Percentiles rank a stretch among this genome's conserved stretches.
Evolutionary conservation across 768 basidiomycete genomes (phyloP).

Genomic region (Calocybe cyanea): DNA sequence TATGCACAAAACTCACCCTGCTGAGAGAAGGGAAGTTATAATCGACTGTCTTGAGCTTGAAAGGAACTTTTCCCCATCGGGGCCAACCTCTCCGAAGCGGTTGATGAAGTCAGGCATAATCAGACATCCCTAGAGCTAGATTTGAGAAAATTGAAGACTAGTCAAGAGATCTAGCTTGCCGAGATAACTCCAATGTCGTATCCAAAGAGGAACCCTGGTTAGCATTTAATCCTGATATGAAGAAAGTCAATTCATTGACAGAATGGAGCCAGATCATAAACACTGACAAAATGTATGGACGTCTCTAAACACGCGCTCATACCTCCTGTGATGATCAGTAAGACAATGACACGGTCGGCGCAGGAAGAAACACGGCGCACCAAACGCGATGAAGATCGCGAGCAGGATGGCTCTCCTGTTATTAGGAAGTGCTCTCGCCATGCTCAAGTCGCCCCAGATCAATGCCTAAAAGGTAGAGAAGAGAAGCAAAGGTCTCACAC

Average conservation of each 20-base stretch:
- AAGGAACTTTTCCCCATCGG: conserved; percentile 45
- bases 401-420: conserved; percentile 61
- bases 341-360: background rate
- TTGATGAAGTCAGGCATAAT: conserved; percentile 76
- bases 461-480: conserved; percentile 15
- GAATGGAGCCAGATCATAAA: background rate
- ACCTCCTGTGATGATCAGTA: conserved; percentile 14
- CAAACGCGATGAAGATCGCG: conserved; percentile 72
- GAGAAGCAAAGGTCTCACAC: conserved; percentile 18
- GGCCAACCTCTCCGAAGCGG: conserved; percentile 56
- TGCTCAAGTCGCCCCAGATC: conserved; percentile 8
- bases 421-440: conserved; percentile 48
- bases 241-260: background rate
- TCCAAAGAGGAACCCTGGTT: conserved; percentile 63
- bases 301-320: background rate
- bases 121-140: conserved; percentile 55
- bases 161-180: conserved; percentile 28
- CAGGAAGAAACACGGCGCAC: conserved; percentile 30
- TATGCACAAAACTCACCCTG: conserved; percentile 46
- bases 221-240: background rate
- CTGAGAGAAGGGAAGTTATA: conserved; percentile 75
- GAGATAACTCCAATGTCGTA: conserved; percentile 80
- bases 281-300: background rate
- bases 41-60: conserved; percentile 67
- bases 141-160: background rate